Evolutionary conservation across 2,329 filamentous ascomycete species (phyloP).

Genomic region (Fusarium pseudonygamai): DNA sequence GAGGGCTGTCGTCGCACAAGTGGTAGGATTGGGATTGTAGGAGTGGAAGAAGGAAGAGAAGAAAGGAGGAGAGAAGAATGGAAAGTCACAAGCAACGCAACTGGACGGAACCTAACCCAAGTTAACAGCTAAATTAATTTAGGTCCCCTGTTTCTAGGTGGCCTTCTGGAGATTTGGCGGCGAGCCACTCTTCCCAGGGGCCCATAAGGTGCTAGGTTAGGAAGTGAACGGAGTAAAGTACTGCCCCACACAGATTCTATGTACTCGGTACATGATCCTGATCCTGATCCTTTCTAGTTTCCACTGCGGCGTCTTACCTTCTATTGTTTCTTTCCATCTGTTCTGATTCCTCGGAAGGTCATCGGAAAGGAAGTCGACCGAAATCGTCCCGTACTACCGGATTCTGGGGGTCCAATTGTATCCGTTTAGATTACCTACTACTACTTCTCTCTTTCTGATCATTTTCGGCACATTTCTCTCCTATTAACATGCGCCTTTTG

Average conservation of each 20-base stretch:
- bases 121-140: conserved; percentile 21
- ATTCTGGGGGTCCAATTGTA: background rate
- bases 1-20: conserved; percentile 26
- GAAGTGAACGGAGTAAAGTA: background rate
- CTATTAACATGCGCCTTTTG: background rate
- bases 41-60: conserved; percentile 13
- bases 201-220: background rate
- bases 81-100: conserved; percentile 20
- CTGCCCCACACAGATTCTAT: conserved; percentile 6
- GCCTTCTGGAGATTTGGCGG: conserved; percentile 28
- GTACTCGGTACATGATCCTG: conserved; percentile 2
- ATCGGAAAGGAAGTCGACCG: conserved; percentile 2
- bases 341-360: conserved; percentile 18
- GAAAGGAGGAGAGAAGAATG: conserved; percentile 22
- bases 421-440: background rate
- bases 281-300: background rate
- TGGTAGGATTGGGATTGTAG: conserved; percentile 5
- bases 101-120: conserved; percentile 4
- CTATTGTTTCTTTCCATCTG: conserved; percentile 1
- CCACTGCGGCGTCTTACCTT: background rate
- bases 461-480: background rate
- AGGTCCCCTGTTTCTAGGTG: conserved; percentile 35
- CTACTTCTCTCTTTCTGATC: background rate
- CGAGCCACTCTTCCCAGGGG: conserved; percentile 3
- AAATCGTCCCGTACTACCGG: background rate